Base-by-base conservation (phyloP, 768 basidiomycete genomes). In the Neoboletus magnificus region DNA sequence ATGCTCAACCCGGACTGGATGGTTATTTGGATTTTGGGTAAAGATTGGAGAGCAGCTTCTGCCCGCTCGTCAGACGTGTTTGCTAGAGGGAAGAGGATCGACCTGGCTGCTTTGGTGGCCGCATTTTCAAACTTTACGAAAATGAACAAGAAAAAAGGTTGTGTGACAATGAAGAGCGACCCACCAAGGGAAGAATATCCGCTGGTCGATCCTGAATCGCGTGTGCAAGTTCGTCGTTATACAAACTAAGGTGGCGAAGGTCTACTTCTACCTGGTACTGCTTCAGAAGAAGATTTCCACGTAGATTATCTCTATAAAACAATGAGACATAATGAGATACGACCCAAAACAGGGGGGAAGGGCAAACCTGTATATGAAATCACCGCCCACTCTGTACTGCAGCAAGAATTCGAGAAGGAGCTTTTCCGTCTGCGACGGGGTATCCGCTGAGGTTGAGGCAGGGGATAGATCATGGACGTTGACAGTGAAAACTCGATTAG, bases 191-290 rank as follows among this genome's bases (percentile, higher is more conserved):
- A 50, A 98, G 74, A 37, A 93, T 81, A 59, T 98, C 97, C 6
- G 88, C 86, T 18, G 97, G 97, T 63, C 81, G 78, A 61, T 93
- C 90, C 71, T 97, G 93, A 52, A 98, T 85, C 22, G 84, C 83
- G 70, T 95, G 91, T 2, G 93, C 94, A 35, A 99, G 79, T 66
- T 96, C 93, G 65, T 98, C 95, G 62, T 97, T 94, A 77, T 88
- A 98, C 29, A 94, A 75, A 71, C 84, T 74, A 58, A 90, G 67
- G 73, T 91, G 79, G 59, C 86, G 76, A 62, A 96, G 79, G 73
- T 98, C 87, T 58, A 98, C 85, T 72, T 97, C 84, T 55, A 98
- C 86, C 50, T 86, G 75, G 68, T 89, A 84, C 58, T 95, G 91
- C 67, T 94, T 94, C 59, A 96, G 71, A 15, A 98, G 81, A 33